These are phyloP conservation scores for Lichtheimia ramosa DNA, from an alignment of 371 early-diverging fungal genomes.

Conservation along the genomic window DNA sequence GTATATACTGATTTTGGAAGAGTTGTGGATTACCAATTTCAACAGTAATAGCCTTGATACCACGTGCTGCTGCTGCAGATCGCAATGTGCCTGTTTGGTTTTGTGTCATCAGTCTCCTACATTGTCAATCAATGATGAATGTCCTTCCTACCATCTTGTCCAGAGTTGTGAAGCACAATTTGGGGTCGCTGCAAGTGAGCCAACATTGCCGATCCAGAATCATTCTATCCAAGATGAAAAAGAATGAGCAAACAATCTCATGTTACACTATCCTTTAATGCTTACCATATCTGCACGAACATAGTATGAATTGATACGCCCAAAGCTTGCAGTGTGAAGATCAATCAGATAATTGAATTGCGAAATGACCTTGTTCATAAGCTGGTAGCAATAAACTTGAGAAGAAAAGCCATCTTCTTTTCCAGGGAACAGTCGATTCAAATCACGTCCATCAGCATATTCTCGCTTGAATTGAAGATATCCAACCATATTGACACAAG, in stretches of 20 bases:
- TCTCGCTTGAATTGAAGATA: slow-evolving; percentile 80
- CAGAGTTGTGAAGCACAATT: slow-evolving; percentile 51
- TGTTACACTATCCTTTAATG: background rate
- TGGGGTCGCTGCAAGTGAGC: slow-evolving; percentile 90
- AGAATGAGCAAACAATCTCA: background rate
- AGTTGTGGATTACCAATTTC: slow-evolving; percentile 81
- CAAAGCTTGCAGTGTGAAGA: slow-evolving; percentile 86
- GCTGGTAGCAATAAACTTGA: slow-evolving; percentile 79
- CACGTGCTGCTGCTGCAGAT: slow-evolving; percentile 77
- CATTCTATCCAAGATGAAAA: slow-evolving; percentile 39
- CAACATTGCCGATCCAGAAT: slow-evolving; percentile 70
- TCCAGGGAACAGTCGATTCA: slow-evolving; percentile 89
- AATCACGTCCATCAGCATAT: slow-evolving; percentile 81
- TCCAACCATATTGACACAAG: slow-evolving; percentile 86
- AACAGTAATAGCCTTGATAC: slow-evolving; percentile 87
- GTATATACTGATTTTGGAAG: slow-evolving; percentile 75
- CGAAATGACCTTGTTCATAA: slow-evolving; percentile 78
- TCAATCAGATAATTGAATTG: slow-evolving; percentile 86
- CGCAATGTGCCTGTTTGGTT: slow-evolving; percentile 71
- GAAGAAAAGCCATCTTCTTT: slow-evolving; percentile 72
- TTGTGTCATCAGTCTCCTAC: background rate
- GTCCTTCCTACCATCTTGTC: slow-evolving; percentile 31
- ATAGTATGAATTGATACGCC: slow-evolving; percentile 85
- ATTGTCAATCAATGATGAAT: background rate
- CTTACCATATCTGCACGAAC: slow-evolving; percentile 80